phyloP scores from a whole-genome alignment of 257 asterid genomes.

The Ballota nigra region DNA sequence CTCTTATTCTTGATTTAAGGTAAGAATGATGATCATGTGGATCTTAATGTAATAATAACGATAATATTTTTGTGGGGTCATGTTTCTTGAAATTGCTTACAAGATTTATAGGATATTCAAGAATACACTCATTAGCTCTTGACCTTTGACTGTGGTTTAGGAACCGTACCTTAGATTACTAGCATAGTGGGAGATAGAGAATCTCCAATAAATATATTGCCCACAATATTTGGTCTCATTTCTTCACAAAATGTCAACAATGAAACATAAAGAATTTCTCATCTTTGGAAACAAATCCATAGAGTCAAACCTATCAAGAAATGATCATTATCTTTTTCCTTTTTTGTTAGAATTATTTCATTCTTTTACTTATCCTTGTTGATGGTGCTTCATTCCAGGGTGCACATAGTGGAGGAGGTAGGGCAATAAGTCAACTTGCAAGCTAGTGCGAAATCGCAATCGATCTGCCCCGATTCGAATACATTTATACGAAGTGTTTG shows the following conservation, averaged over 20 bases:
- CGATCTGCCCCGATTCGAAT: too few relatives aligned
- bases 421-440: background rate
- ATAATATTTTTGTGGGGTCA: background rate
- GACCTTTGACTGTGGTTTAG: slow-evolving; percentile 20
- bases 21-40: slow-evolving; percentile 26
- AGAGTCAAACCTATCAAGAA: slow-evolving; percentile 22
- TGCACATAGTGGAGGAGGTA: slow-evolving; percentile 25
- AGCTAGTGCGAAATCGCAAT: background rate
- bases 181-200: slow-evolving; percentile 30
- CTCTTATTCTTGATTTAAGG: slow-evolving; percentile 8
- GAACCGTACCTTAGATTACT: slow-evolving; percentile 23
- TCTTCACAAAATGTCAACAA: slow-evolving; percentile 20
- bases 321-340: slow-evolving; percentile 27
- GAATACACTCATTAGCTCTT: slow-evolving; percentile 27
- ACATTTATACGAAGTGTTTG: too few relatives aligned
- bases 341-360: background rate
- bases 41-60: background rate
- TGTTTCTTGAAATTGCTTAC: slow-evolving; percentile 29
- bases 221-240: slow-evolving; percentile 51
- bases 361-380: slow-evolving; percentile 20
- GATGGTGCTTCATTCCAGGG: slow-evolving; percentile 31
- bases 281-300: slow-evolving; percentile 29
- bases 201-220: slow-evolving; percentile 36
- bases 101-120: slow-evolving; percentile 33
- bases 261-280: background rate